A percentile compares a stretch with the other conserved stretches of the same genome.
Conservation (phyloP, 352 stramenopile genomes). For the Globisporangium splendens region DNA sequence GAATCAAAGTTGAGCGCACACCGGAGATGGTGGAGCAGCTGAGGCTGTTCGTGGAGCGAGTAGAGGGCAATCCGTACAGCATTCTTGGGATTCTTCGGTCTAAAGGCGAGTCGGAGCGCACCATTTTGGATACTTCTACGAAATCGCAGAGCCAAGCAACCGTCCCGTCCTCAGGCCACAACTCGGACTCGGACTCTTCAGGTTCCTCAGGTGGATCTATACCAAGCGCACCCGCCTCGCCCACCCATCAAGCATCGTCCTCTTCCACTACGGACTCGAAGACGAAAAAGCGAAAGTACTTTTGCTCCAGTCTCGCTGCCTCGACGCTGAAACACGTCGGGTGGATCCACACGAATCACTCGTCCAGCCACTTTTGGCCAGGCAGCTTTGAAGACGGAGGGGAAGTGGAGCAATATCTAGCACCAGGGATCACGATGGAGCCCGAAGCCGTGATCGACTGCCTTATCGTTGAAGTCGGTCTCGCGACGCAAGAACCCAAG, state of each 20-base stretch:
- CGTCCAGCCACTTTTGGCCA: conserved; percentile 78
- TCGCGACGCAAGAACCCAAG: conserved; percentile 37
- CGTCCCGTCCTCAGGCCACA: not conserved
- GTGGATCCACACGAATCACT: conserved; percentile 67
- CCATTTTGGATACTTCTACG: not conserved
- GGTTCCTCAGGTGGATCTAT: not conserved
- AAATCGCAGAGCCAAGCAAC: not conserved
- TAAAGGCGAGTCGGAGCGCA: conserved; percentile 45
- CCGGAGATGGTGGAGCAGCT: conserved; percentile 39
- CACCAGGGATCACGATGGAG: conserved; percentile 34
- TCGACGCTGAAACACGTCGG: conserved; percentile 76
- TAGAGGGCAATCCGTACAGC: conserved; percentile 83
- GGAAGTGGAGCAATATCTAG: conserved; percentile 64
- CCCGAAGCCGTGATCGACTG: conserved; percentile 75
- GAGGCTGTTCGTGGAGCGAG: conserved; percentile 50
- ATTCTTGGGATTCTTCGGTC: conserved; percentile 71
- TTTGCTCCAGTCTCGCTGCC: conserved; percentile 80
- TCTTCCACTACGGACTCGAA: conserved; percentile 5
- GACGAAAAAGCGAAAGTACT: conserved; percentile 67
- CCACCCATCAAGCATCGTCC: not conserved
- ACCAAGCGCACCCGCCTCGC: not conserved
- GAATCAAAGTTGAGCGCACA: conserved; percentile 40
- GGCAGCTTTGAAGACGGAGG: conserved; percentile 80
- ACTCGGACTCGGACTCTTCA: conserved; percentile 10
- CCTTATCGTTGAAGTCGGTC: conserved; percentile 75